A percentile compares a stretch with the other conserved stretches of the same genome.
These are phyloP conservation scores for Rubia tinctorum DNA, from an alignment of 305 asterid species.

Conservation along the genomic window DNA sequence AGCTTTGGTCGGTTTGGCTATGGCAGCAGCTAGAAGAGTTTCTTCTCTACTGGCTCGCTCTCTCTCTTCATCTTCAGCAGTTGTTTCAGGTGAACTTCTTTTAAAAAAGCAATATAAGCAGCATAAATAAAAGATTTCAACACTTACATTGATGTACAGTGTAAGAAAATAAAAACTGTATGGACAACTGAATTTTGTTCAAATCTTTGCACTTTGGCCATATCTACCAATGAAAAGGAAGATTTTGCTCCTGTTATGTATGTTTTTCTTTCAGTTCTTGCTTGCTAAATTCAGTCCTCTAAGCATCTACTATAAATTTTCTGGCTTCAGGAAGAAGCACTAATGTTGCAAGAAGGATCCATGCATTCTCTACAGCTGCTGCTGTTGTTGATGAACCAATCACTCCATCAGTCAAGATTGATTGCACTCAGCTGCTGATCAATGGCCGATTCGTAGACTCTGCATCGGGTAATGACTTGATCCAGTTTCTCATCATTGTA, in stretches of 20 bases:
- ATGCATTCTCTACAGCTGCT: constrained; percentile 43
- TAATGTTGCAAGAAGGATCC: constrained; percentile 32
- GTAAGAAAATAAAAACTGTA: neutral
- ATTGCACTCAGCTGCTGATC: constrained; percentile 62
- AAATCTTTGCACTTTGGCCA: neutral
- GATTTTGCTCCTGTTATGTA: neutral
- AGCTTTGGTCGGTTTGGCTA: constrained; percentile 5
- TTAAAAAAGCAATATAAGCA: neutral
- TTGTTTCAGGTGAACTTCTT: constrained; percentile 36
- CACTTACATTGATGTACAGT: too few species aligned
- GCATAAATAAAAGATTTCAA: too few species aligned
- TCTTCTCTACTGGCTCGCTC: constrained; percentile 45
- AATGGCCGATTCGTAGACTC: constrained; percentile 70
- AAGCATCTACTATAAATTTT: neutral
- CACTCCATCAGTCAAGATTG: constrained; percentile 44
- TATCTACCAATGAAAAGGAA: neutral
- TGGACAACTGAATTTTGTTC: neutral
- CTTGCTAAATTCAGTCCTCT: too few species aligned
- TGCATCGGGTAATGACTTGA: constrained; percentile 50
- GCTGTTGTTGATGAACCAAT: constrained; percentile 42
- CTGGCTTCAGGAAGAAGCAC: constrained; percentile 33
- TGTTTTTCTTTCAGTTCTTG: too few species aligned
- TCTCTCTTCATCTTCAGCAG: constrained; percentile 28
- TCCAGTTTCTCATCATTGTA: neutral
- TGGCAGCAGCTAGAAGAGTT: constrained; percentile 54